These are phyloP conservation scores for Mycena kentingensis DNA, from an alignment of 768 basidiomycete genomes.

Conservation along the genomic window DNA sequence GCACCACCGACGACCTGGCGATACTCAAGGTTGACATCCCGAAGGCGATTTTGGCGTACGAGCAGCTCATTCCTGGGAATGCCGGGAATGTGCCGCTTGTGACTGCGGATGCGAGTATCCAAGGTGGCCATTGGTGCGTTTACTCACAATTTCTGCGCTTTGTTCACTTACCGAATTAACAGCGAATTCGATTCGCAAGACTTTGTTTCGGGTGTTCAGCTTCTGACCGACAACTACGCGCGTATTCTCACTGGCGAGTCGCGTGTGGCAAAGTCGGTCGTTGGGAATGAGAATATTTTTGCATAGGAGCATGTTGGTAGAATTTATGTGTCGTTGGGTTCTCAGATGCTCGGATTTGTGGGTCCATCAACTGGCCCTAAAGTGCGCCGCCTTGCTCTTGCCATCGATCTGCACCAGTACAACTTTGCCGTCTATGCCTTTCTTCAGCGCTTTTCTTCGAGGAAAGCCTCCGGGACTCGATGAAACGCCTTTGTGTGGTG, in stretches of 20 bases:
- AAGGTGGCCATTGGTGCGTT: constrained; percentile 29
- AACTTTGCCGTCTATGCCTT: too few species aligned
- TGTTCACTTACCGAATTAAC: not conserved
- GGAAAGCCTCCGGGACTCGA: too few species aligned
- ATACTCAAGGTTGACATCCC: constrained; percentile 22
- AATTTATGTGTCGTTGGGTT: too few species aligned
- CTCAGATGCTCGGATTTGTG: too few species aligned
- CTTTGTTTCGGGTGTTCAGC: constrained; percentile 31
- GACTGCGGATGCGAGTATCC: constrained; percentile 29
- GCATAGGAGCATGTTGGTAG: too few species aligned
- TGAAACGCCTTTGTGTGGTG: too few species aligned
- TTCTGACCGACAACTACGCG: constrained; percentile 28
- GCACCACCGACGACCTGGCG: constrained; percentile 27
- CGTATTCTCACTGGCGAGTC: constrained; percentile 22
- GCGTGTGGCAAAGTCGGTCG: constrained; percentile 26
- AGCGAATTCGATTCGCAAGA: constrained; percentile 31
- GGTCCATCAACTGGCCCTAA: too few species aligned
- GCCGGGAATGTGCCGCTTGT: constrained; percentile 22
- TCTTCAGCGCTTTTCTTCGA: too few species aligned
- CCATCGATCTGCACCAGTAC: too few species aligned
- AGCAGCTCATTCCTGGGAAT: constrained; percentile 22
- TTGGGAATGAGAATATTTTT: constrained; percentile 28
- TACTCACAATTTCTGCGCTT: not conserved
- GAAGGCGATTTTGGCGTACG: constrained; percentile 26
- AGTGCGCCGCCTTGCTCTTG: too few species aligned